Percentiles rank a stretch among this genome's conserved stretches.
Conservation (phyloP, 192 early-diverging fungal species). For the Coemansia sp. region DNA sequence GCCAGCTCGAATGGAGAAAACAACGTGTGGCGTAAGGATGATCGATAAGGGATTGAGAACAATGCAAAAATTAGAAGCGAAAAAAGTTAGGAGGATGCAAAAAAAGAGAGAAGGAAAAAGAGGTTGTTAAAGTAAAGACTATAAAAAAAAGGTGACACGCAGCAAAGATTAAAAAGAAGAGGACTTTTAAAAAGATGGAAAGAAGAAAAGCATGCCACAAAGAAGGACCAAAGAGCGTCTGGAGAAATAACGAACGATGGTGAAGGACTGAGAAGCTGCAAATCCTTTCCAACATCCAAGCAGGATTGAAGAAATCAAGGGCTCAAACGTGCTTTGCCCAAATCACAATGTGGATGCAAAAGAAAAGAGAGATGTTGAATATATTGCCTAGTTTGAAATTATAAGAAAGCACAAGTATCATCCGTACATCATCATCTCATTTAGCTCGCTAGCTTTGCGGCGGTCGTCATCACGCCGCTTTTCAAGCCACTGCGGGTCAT, state of each 20-base stretch:
- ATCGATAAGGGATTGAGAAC: background rate
- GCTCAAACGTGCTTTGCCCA: slow-evolving; percentile 1
- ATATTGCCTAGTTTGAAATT: too few relatives aligned
- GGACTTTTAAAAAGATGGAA: background rate
- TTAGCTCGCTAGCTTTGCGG: slow-evolving; percentile 22
- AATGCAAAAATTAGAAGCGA: background rate
- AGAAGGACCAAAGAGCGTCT: background rate
- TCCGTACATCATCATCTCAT: slow-evolving; percentile 52
- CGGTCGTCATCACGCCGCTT: slow-evolving; percentile 42
- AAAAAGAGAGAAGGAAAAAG: background rate
- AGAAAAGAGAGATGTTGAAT: background rate
- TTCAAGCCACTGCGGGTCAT: slow-evolving; percentile 54
- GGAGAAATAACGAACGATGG: background rate
- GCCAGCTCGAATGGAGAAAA: background rate
- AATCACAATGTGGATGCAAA: background rate
- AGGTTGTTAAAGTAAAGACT: background rate
- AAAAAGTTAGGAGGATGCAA: background rate
- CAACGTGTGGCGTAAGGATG: background rate
- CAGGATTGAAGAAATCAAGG: background rate
- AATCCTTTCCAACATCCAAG: background rate
- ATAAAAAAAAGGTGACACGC: background rate
- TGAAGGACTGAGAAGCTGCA: background rate
- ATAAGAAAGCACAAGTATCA: background rate
- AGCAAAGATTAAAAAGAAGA: slow-evolving; percentile 5
- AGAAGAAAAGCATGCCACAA: background rate